Evolutionary conservation across 768 basidiomycete genomes (phyloP), one percentile per base, ranked within the genome.

Genomic region (Sporobolomyces pararoseus): DNA sequence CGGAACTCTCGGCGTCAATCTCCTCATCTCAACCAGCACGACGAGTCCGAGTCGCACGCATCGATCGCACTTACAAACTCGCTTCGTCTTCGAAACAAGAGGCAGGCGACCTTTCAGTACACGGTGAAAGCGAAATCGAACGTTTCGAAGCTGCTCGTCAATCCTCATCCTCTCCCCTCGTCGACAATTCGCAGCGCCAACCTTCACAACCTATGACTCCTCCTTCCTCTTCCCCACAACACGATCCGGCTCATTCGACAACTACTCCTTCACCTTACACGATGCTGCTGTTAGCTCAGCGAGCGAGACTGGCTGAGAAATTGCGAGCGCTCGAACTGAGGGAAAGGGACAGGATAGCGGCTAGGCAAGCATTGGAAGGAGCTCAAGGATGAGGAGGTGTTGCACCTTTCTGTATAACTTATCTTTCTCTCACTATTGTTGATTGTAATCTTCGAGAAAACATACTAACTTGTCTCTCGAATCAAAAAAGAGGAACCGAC

Each of bases 51-150:
- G n/a, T 42, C 51, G 52, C 6, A 21, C 34, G 39, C 4, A 14
- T 34, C 21, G 13, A 42, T 13, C 58, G 27, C n/a, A 37, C 31
- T 37, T 16, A 35, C 53, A 7, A 13, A 47, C 13, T 4, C n/a
- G n/a, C n/a, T 29, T 47, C 44, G 42, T 32, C 39, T 42, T 42
- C 59, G 12, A 61, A n/a, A n/a, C n/a, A 62, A 34, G 47, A 32
- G 23, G 23, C 14, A 27, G 44, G 4, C 46, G 31, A 63, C 29
- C 62, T 69, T 4, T 58, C 68, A 1, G 37, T 69, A 4, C 68
- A 69, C 55, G 55, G 47, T 17, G 55, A 63, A 49, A 69, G 62
- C 62, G 68, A 69, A 37, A 58, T 69, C 49, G 68, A 69, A 13
- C 34, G 53, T 19, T 63, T 63, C 61, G 67, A 68, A 61, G 19